Evolutionary conservation across 306 rosid species (phyloP).

Genomic region (Sophora flavescens): DNA sequence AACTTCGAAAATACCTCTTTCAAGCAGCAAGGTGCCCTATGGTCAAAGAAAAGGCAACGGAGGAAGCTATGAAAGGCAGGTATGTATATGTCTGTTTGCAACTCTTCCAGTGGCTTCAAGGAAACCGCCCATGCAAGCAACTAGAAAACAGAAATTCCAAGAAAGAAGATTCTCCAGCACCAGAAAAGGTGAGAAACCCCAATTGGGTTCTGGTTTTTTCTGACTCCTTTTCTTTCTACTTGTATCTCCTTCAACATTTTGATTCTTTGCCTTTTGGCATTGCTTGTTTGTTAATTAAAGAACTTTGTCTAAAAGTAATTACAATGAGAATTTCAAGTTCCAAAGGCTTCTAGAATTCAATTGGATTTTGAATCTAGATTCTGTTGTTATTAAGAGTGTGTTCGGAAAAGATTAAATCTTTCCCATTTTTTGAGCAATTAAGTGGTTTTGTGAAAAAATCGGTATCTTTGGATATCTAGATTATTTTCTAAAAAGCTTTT

Average conservation of each 20-base stretch:
- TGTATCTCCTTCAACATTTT: constrained; percentile 39
- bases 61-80: constrained; percentile 28
- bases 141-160: constrained; percentile 30
- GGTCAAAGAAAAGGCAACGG: background rate
- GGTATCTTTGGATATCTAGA: no score
- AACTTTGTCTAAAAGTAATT: constrained; percentile 26
- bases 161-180: constrained; percentile 40
- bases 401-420: no score
- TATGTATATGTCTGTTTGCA: background rate
- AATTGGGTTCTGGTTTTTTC: constrained; percentile 36
- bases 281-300: constrained; percentile 48
- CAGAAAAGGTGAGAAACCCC: constrained; percentile 23
- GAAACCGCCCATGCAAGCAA: constrained; percentile 43
- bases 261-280: constrained; percentile 52
- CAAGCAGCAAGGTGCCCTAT: background rate
- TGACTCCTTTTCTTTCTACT: constrained; percentile 7
- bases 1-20: constrained; percentile 26
- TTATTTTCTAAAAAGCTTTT: no score
- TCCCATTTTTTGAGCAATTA: no score
- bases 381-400: background rate
- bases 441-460: no score
- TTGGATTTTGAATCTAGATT: background rate
- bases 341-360: background rate
- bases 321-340: background rate
- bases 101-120: constrained; percentile 35